Percentiles rank a stretch among this genome's conserved stretches.
Conservation (phyloP, 2,329 filamentous ascomycete genomes). For the Pseudofabraea citricarpa region DNA sequence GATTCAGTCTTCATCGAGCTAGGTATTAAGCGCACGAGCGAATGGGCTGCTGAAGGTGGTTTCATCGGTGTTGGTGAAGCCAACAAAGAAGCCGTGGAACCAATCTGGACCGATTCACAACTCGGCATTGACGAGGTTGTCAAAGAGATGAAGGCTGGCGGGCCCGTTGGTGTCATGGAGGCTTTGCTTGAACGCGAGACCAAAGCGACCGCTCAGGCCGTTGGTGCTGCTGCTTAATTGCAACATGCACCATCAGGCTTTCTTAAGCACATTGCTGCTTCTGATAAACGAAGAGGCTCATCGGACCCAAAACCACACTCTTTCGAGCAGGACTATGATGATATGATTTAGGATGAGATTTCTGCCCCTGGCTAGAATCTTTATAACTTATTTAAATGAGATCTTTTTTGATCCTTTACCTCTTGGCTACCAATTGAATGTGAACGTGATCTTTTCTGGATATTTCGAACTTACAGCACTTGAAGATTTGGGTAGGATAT, state of each 20-base stretch:
- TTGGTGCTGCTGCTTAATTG: slow-evolving; percentile 28
- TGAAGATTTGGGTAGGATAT: no score
- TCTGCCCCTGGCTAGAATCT: neutral
- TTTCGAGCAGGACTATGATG: slow-evolving; percentile 18
- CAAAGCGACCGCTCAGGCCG: slow-evolving; percentile 27
- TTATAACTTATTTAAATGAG: no score
- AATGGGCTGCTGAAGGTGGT: slow-evolving; percentile 87
- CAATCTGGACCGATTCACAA: slow-evolving; percentile 92
- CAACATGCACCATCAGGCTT: neutral
- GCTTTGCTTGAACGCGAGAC: slow-evolving; percentile 53
- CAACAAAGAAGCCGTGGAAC: slow-evolving; percentile 50
- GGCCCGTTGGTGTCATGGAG: slow-evolving; percentile 45
- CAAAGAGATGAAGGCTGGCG: slow-evolving; percentile 51
- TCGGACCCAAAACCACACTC: slow-evolving; percentile 30
- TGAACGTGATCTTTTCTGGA: no score
- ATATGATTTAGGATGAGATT: neutral
- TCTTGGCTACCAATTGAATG: no score
- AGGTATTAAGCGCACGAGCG: slow-evolving; percentile 84
- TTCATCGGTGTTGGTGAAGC: slow-evolving; percentile 90
- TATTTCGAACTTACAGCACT: no score
- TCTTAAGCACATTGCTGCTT: no score
- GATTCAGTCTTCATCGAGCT: slow-evolving; percentile 86
- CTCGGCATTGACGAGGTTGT: slow-evolving; percentile 68
- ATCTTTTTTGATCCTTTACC: no score
- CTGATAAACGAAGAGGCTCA: slow-evolving; percentile 19